Evolutionary conservation across 2,329 filamentous ascomycete genomes (phyloP).

Genomic region (Cladosporium sp.): DNA sequence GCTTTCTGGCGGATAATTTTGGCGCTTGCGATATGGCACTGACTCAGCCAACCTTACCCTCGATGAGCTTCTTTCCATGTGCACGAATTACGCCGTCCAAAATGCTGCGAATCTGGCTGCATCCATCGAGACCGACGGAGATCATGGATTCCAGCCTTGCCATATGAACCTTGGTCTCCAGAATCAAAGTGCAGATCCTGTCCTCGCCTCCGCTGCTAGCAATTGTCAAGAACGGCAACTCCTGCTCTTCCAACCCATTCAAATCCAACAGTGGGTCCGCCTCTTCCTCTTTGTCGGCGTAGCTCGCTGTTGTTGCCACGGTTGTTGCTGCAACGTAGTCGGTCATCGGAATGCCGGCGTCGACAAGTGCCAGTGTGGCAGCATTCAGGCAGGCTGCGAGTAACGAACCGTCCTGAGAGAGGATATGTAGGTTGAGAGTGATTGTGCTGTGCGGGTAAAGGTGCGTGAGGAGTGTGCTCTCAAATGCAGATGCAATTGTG

Average conservation of each 20-base stretch:
- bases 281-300: constrained; percentile 60
- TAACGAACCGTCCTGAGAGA: constrained; percentile 84
- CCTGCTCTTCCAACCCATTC: constrained; percentile 75
- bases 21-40: not conserved
- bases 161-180: constrained; percentile 85
- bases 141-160: constrained; percentile 85
- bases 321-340: constrained; percentile 89
- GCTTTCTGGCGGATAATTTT: not conserved
- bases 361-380: constrained; percentile 82
- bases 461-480: constrained; percentile 74
- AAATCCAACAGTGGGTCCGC: constrained; percentile 78
- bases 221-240: constrained; percentile 83
- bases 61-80: constrained; percentile 62
- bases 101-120: constrained; percentile 76
- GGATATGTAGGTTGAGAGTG: constrained; percentile 75
- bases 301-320: constrained; percentile 70
- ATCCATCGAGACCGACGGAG: constrained; percentile 86
- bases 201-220: constrained; percentile 60
- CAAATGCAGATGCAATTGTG: constrained; percentile 72
- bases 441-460: constrained; percentile 87
- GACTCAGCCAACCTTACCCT: constrained; percentile 21
- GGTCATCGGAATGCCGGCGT: constrained; percentile 92
- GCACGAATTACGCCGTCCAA: constrained; percentile 75
- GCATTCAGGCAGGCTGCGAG: constrained; percentile 90
- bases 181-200: constrained; percentile 71